Base-by-base conservation (phyloP, 23 red algal species). In the Gracilariopsis chorda region DNA sequence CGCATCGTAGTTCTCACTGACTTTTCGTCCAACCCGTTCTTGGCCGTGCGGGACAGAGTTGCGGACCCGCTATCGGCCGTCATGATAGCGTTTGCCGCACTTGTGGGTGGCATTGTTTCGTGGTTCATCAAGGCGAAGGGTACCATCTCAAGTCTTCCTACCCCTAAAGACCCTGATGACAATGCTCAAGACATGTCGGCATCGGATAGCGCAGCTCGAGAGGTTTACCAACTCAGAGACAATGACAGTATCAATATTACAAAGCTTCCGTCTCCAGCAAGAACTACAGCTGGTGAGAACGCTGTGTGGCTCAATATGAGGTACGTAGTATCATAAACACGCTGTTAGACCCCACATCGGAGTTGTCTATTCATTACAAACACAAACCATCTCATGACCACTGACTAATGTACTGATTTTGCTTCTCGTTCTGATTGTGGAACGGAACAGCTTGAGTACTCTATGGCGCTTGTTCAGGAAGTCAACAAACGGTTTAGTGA, bases 381-480 rank as follows among this genome's bases (percentile, higher is more conserved):
- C 6, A 17, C 43, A 68, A 40, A n/a, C n/a, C n/a, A n/a, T n/a
- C n/a, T n/a, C n/a, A n/a, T n/a, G n/a, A n/a, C n/a, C n/a, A n/a
- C n/a, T n/a, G n/a, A n/a, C n/a, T n/a, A n/a, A n/a, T n/a, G n/a
- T n/a, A n/a, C n/a, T n/a, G n/a, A n/a, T n/a, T n/a, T n/a, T n/a
- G n/a, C n/a, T n/a, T n/a, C n/a, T n/a, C n/a, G n/a, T n/a, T n/a
- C n/a, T n/a, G n/a, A n/a, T n/a, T n/a, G n/a, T n/a, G n/a, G n/a
- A n/a, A n/a, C 45, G 47, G 51, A 39, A 9, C 27, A 81, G 72
- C 58, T 46, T 92, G 19, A 29, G 77, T 32, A 74, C 88, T n/a
- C 47, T 83, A 23, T 93, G 90, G 90, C 90, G 90, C 47, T 79
- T 93, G 3, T 84, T 93, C 34, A 78, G 90, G 34, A 93, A 85